Base-by-base conservation (phyloP, 2,329 filamentous ascomycete species). In the Exophiala aquamarina region DNA sequence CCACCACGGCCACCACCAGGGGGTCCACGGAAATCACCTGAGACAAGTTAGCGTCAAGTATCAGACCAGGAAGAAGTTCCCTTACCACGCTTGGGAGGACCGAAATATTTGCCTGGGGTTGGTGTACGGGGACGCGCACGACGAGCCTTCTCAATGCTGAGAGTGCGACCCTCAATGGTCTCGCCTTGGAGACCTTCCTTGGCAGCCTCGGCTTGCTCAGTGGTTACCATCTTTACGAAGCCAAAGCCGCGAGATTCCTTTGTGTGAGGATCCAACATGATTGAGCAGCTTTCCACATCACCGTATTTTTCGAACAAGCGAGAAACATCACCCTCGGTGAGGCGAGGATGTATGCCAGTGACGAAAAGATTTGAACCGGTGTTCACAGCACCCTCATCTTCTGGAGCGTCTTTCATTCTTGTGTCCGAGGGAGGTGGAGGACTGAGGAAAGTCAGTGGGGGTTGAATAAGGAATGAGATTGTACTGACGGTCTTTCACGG, bases 271-370 rank as follows among this genome's bases (percentile, higher is more conserved):
- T 98, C 93, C 65, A 92, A 84, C 93, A 98, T 98, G 75, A 98
- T 98, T 70, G 96, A 94, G 76, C 92, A 97, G 74, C 94, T 97
- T 75, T 97, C 92, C 42, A 98, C 93, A 67, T 95, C 90, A 60
- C 93, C 93, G 64, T 97, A 97, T 74, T 97, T 98, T 74, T 96
- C 90, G 66, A 98, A 98, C 58, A 98, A 84, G 68, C 90, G 90
- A 44, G 87, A 87, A 53, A 98, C 89, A 66, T 97, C 93, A 13
- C 84, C 81, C 70, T 98, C 93, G 38, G 81, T 84, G 58, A 98
- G 81, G 63, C 88, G 87, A 48, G 93, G 93, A 69, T 97, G 90
- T 59, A 98, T 98, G 61, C 93, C 93, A 56, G 93, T 98, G 59
- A 98, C 93, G 70, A 98, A 98, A 50, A 98, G 86, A 76, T 98